phyloP scores from a whole-genome alignment of 129 eudicot genomes.

The Mikania micrantha region DNA sequence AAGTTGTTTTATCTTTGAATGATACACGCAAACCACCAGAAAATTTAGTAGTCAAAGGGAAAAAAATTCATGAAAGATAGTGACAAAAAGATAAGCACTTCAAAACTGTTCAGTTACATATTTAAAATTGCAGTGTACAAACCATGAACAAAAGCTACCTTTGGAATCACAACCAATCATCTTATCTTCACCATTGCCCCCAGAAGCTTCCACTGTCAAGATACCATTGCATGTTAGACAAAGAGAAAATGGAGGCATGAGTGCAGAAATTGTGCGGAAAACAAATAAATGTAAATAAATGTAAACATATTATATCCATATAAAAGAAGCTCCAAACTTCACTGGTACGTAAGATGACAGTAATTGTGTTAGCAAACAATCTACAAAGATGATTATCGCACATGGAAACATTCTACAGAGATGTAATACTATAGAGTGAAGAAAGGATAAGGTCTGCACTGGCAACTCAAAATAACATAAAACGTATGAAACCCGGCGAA shows the following conservation, averaged over 20 bases:
- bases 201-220: constrained; percentile 32
- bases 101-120: not conserved
- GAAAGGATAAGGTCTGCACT: too few species aligned
- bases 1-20: constrained; percentile 47
- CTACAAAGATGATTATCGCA: too few species aligned
- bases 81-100: not conserved
- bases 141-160: constrained; percentile 31
- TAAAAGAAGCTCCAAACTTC: too few species aligned
- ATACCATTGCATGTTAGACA: constrained; percentile 2
- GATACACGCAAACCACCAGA: constrained; percentile 1
- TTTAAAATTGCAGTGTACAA: not conserved
- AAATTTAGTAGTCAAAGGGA: not conserved
- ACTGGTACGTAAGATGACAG: too few species aligned
- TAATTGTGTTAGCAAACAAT: too few species aligned
- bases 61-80: not conserved
- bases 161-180: constrained; percentile 55
- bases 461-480: too few species aligned
- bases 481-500: too few species aligned
- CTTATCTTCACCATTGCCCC: constrained; percentile 60
- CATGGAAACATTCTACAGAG: too few species aligned
- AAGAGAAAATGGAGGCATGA: not conserved
- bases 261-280: not conserved
- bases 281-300: too few species aligned
- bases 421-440: too few species aligned
- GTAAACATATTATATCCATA: too few species aligned